Evolutionary conservation across 2,329 filamentous ascomycete genomes (phyloP).

Genomic region (Paracoccidioides brasiliensis): DNA sequence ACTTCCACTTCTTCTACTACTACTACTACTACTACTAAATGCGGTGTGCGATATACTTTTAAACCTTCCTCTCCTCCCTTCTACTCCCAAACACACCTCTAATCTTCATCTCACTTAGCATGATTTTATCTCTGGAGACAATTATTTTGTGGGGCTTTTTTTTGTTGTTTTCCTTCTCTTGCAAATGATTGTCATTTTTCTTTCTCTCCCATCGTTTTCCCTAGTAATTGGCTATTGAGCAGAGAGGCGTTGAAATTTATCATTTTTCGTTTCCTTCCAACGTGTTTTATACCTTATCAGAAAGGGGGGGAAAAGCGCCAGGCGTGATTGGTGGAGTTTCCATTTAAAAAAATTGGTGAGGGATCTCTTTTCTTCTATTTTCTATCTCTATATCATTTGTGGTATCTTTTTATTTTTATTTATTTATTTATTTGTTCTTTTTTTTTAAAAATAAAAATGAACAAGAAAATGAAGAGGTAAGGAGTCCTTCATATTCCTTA

Average conservation of each 20-base stretch:
- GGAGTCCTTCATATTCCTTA: too few species aligned
- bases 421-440: neutral
- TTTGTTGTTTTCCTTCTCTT: conserved; percentile 2
- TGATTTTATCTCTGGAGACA: neutral
- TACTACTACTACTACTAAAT: neutral
- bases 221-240: conserved; percentile 3
- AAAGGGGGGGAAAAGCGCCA: neutral
- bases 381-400: neutral
- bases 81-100: neutral
- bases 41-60: neutral
- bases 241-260: neutral
- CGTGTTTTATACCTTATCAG: neutral
- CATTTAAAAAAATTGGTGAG: neutral
- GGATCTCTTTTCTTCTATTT: neutral
- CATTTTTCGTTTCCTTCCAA: neutral
- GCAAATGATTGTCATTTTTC: too few species aligned
- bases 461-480: too few species aligned
- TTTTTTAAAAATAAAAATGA: too few species aligned
- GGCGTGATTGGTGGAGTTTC: conserved; percentile 1
- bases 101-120: neutral
- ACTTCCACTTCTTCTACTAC: too few species aligned
- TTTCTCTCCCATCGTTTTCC: conserved; percentile 7
- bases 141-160: neutral
- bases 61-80: neutral
- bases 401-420: neutral